These are phyloP conservation scores for Termitomyces sp. DNA, from an alignment of 768 basidiomycete species.

Conservation along the genomic window DNA sequence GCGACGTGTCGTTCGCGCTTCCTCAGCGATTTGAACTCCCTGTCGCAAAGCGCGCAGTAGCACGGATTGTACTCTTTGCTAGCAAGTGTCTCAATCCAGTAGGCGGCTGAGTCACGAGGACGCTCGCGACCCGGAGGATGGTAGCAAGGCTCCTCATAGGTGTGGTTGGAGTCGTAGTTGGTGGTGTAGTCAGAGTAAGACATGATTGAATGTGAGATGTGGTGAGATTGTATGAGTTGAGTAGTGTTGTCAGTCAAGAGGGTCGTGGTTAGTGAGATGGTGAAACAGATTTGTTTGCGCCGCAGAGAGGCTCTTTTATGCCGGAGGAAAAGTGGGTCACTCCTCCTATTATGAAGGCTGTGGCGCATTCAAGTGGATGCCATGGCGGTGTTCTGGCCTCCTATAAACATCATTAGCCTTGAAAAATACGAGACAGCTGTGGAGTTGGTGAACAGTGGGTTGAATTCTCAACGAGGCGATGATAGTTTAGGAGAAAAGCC, in stretches of 20 bases:
- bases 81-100: not conserved
- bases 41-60: slow-evolving; percentile 7
- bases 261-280: not conserved
- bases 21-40: not conserved
- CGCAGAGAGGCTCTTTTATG: slow-evolving; percentile 1
- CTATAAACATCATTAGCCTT: not conserved
- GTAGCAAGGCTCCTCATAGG: not conserved
- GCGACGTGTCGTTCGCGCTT: slow-evolving; percentile 5
- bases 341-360: slow-evolving; percentile 5
- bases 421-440: not conserved
- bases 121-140: not conserved
- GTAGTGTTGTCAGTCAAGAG: not conserved
- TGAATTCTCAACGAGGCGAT: not conserved
- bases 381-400: not conserved
- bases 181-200: not conserved
- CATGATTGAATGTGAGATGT: not conserved
- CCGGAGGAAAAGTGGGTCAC: slow-evolving; percentile 2
- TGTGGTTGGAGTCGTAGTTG: not conserved
- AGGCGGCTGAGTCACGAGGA: not conserved
- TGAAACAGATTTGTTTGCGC: not conserved
- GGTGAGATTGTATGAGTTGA: not conserved
- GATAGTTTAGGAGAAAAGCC: not conserved
- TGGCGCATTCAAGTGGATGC: slow-evolving; percentile 1
- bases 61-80: not conserved
- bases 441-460: not conserved